Percentiles rank a stretch among this genome's conserved stretches.
phyloP scores from a whole-genome alignment of 2,329 filamentous ascomycete genomes.

The Xylariomycetidae sp. region DNA sequence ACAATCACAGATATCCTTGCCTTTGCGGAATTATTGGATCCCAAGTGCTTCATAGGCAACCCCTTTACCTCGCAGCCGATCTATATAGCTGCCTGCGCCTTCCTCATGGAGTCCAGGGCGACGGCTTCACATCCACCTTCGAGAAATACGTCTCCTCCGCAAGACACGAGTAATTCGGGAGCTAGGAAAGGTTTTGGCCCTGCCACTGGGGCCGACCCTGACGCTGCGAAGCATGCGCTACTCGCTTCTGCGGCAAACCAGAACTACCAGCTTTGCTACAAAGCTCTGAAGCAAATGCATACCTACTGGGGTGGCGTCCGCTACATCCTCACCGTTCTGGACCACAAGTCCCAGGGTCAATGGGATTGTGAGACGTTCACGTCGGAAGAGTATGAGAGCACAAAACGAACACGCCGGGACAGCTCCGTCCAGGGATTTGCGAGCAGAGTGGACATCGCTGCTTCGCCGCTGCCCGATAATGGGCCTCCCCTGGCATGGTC shows the following conservation, averaged over 20 bases:
- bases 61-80: constrained; percentile 88
- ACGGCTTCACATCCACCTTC: constrained; percentile 63
- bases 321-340: constrained; percentile 79
- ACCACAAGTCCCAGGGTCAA: constrained; percentile 82
- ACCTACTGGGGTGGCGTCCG: constrained; percentile 81
- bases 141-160: constrained; percentile 47
- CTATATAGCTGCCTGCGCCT: constrained; percentile 85
- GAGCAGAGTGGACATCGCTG: constrained; percentile 35
- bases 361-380: constrained; percentile 67
- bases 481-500: constrained; percentile 69
- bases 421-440: constrained; percentile 39
- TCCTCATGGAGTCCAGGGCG: constrained; percentile 74
- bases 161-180: too few relatives aligned
- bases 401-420: constrained; percentile 43
- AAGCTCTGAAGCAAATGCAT: constrained; percentile 73
- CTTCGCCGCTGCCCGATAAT: constrained; percentile 39
- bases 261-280: constrained; percentile 83
- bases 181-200: too few relatives aligned
- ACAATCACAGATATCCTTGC: constrained; percentile 85
- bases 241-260: constrained; percentile 76
- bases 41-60: constrained; percentile 80
- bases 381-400: constrained; percentile 71
- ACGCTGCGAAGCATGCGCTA: constrained; percentile 64
- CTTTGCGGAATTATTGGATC: constrained; percentile 79
- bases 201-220: too few relatives aligned